These are phyloP conservation scores for Lumnitzera littorea DNA, from an alignment of 345 rosid genomes.

Conservation along the genomic window DNA sequence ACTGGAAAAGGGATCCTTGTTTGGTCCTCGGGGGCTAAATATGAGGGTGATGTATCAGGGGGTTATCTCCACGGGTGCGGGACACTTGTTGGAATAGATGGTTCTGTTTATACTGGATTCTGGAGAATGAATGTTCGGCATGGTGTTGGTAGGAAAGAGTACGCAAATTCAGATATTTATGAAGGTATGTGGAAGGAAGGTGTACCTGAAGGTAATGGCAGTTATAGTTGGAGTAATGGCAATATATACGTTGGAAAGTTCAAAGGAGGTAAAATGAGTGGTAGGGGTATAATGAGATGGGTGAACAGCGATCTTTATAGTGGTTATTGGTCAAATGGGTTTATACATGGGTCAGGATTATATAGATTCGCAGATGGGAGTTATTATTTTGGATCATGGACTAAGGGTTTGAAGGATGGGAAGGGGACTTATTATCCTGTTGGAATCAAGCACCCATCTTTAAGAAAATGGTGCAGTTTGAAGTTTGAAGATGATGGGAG, in stretches of 20 bases:
- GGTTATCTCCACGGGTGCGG: slow-evolving; percentile 86
- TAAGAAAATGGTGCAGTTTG: slow-evolving; percentile 42
- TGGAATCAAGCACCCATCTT: slow-evolving; percentile 65
- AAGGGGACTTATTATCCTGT: slow-evolving; percentile 81
- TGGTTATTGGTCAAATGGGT: slow-evolving; percentile 80
- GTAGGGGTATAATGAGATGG: slow-evolving; percentile 93
- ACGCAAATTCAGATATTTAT: slow-evolving; percentile 57
- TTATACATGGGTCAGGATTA: slow-evolving; percentile 72
- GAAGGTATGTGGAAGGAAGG: slow-evolving; percentile 95
- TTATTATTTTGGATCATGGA: slow-evolving; percentile 81
- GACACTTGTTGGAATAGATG: slow-evolving; percentile 45
- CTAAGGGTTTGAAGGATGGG: slow-evolving; percentile 72
- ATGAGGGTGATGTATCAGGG: slow-evolving; percentile 83
- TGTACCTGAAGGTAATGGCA: slow-evolving; percentile 72
- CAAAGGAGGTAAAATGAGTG: slow-evolving; percentile 77
- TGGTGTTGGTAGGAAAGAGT: slow-evolving; percentile 75
- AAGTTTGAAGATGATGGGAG: slow-evolving; percentile 40
- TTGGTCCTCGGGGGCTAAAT: slow-evolving; percentile 73
- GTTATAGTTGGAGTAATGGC: slow-evolving; percentile 74
- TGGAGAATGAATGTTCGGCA: slow-evolving; percentile 88
- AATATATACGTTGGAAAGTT: slow-evolving; percentile 72
- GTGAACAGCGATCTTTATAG: slow-evolving; percentile 65
- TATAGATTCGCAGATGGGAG: slow-evolving; percentile 77
- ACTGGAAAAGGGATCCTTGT: slow-evolving; percentile 65
- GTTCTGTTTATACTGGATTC: slow-evolving; percentile 55